Percentiles rank a stretch among this genome's conserved stretches.
Evolutionary conservation across 306 rosid species (phyloP).

Genomic region (Quercus aquifolioides): DNA sequence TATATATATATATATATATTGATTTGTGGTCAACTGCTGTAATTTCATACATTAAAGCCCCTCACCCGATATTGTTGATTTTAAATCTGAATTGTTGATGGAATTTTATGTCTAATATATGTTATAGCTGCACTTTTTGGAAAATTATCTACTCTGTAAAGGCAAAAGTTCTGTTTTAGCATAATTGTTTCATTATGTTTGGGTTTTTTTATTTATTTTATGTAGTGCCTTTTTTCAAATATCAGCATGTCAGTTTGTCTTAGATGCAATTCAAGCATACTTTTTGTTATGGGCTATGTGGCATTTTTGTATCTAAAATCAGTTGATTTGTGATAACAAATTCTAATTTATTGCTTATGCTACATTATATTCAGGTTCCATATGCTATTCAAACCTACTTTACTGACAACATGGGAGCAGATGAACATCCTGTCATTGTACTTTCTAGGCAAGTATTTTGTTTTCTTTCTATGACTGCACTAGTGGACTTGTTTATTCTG

Average conservation of each 20-base stretch:
- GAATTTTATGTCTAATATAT: background rate
- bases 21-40: background rate
- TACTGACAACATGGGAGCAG: slow-evolving; percentile 56
- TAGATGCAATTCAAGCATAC: background rate
- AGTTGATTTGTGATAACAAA: background rate
- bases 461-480: slow-evolving; percentile 1
- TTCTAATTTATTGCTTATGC: slow-evolving; percentile 26
- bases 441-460: slow-evolving; percentile 69
- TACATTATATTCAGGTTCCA: slow-evolving; percentile 66
- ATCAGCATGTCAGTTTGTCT: background rate
- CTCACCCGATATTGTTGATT: background rate
- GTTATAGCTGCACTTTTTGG: background rate
- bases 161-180: background rate
- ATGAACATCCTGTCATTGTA: slow-evolving; percentile 72
- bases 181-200: background rate
- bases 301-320: background rate
- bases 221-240: background rate
- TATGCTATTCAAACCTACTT: slow-evolving; percentile 64
- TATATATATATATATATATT: no score
- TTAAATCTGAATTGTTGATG: background rate
- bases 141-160: background rate
- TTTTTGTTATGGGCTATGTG: background rate
- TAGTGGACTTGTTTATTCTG: background rate
- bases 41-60: background rate
- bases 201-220: background rate